These are phyloP conservation scores for Penstemon davidsonii DNA, from an alignment of 257 asterid genomes.

Conservation along the genomic window DNA sequence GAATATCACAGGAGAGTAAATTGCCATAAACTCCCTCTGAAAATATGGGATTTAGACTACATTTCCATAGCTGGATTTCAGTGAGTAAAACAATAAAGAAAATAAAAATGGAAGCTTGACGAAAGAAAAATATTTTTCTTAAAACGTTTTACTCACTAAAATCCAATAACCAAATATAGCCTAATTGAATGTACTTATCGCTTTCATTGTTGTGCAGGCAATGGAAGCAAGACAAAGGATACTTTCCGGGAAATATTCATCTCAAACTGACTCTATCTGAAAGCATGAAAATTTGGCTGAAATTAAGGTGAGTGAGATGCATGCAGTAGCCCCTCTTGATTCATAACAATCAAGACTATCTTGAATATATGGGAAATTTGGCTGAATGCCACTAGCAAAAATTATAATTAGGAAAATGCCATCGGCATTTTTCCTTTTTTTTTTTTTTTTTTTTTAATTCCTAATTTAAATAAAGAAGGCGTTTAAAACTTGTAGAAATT, in stretches of 20 bases:
- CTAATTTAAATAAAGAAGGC: no score
- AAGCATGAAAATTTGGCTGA: constrained; percentile 26
- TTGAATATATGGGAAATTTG: not conserved
- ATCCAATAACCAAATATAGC: not conserved
- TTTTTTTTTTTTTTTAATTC: no score
- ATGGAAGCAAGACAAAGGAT: constrained; percentile 45
- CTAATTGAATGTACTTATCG: not conserved
- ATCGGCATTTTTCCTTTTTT: no score
- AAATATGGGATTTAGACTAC: not conserved
- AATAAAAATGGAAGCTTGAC: no score
- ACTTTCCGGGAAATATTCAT: constrained; percentile 31
- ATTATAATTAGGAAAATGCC: no score
- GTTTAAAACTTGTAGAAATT: no score
- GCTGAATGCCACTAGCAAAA: no score
- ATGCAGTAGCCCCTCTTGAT: constrained; percentile 20
- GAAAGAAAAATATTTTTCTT: not conserved
- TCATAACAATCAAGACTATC: constrained; percentile 16
- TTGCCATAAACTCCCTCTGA: no score
- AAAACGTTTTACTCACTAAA: not conserved
- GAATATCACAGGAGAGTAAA: no score
- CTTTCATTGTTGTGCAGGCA: constrained; percentile 26
- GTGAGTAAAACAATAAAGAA: no score
- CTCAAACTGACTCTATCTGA: constrained; percentile 13
- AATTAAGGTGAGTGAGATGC: not conserved
- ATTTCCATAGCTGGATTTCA: no score